Conservation (phyloP, 2,329 filamentous ascomycete species). For the Boeremia lycopersici region DNA sequence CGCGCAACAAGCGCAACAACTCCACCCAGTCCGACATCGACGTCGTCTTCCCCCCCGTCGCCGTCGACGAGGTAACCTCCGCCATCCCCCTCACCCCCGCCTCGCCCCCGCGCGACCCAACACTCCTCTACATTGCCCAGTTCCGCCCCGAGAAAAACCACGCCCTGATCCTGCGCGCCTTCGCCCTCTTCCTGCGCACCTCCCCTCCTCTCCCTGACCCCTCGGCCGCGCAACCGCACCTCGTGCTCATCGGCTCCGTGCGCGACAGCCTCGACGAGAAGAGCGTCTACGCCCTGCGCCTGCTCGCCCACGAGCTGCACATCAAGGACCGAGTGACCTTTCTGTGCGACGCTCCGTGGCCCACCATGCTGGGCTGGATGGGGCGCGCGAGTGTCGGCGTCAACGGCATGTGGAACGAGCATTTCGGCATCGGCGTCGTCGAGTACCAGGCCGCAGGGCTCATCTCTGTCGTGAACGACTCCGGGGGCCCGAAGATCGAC, state of each 20-base stretch:
- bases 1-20: slow-evolving; percentile 50
- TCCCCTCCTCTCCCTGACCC: slow-evolving; percentile 43
- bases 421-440: slow-evolving; percentile 97
- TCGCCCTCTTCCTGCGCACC: slow-evolving; percentile 70
- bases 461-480: slow-evolving; percentile 91
- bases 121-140: slow-evolving; percentile 91
- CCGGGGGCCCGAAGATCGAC: slow-evolving; percentile 89
- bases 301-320: slow-evolving; percentile 80
- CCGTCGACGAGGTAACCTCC: slow-evolving; percentile 80
- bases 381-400: slow-evolving; percentile 80
- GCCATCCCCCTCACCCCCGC: slow-evolving; percentile 74
- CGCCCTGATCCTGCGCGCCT: slow-evolving; percentile 81
- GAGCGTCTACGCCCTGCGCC: slow-evolving; percentile 85
- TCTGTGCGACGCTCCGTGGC: slow-evolving; percentile 87
- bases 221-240: slow-evolving; percentile 61
- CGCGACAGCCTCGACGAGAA: slow-evolving; percentile 77
- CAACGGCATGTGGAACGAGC: slow-evolving; percentile 99
- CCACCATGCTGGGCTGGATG: slow-evolving; percentile 81
- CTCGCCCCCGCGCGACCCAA: slow-evolving; percentile 71
- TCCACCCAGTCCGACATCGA: slow-evolving; percentile 64
- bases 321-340: slow-evolving; percentile 87
- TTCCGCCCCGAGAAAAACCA: slow-evolving; percentile 99
- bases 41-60: slow-evolving; percentile 90
- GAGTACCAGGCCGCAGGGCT: slow-evolving; percentile 97
- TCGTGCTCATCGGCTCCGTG: slow-evolving; percentile 92